Evolutionary conservation across 2,329 filamentous ascomycete genomes (phyloP).

Genomic region (Xylaria sp.): DNA sequence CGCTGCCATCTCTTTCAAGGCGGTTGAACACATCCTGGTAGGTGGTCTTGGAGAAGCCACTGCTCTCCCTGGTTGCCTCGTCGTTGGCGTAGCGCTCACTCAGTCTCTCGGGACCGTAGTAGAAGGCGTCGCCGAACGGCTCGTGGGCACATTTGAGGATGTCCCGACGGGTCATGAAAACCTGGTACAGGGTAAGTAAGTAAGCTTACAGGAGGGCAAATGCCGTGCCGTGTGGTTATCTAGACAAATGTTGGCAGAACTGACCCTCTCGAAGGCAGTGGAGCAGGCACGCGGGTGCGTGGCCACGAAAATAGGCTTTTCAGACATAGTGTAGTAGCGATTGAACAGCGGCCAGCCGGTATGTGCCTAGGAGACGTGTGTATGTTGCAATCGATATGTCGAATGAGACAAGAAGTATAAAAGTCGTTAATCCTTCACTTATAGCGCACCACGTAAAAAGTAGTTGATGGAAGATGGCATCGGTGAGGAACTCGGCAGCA

Average conservation of each 20-base stretch:
- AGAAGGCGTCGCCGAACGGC: conserved; percentile 95
- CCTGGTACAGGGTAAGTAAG: conserved; percentile 51
- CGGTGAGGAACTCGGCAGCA: conserved; percentile 26
- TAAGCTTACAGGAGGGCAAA: neutral
- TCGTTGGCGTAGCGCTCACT: conserved; percentile 78
- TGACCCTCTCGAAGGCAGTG: conserved; percentile 92
- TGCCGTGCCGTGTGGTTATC: no score
- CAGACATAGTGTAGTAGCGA: conserved; percentile 67
- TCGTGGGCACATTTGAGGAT: conserved; percentile 85
- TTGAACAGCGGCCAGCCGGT: conserved; percentile 15
- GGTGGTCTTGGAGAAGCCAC: conserved; percentile 70
- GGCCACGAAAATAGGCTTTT: conserved; percentile 84
- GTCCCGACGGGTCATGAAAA: conserved; percentile 93
- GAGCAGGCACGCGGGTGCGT: conserved; percentile 96
- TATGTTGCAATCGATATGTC: conserved; percentile 32
- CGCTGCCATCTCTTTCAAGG: conserved; percentile 70
- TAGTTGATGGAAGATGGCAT: conserved; percentile 33
- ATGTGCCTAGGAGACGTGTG: no score
- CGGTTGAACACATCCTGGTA: conserved; percentile 77
- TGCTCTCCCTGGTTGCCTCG: conserved; percentile 54
- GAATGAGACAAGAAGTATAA: conserved; percentile 20
- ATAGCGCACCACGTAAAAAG: conserved; percentile 36
- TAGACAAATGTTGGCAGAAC: conserved; percentile 34
- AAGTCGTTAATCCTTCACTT: conserved; percentile 16
- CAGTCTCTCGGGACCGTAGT: conserved; percentile 90